Percentiles rank a stretch among this genome's conserved stretches.
Conservation (phyloP, 306 rosid genomes). For the Vigna angularis region DNA sequence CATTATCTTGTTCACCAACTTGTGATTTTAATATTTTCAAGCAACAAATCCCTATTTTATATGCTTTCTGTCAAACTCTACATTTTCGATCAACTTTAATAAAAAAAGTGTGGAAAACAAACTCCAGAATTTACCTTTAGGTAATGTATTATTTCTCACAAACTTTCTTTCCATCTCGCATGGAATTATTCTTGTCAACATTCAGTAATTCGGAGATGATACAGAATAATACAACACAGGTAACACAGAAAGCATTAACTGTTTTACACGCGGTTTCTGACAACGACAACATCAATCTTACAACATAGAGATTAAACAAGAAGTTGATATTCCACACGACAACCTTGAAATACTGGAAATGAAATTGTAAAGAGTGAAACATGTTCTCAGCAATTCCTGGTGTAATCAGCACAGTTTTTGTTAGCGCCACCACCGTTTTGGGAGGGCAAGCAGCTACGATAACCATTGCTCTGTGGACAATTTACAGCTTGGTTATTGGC, state of each 20-base stretch:
- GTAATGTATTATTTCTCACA: background rate
- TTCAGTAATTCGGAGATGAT: background rate
- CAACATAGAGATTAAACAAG: background rate
- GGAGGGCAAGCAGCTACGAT: slow-evolving; percentile 43
- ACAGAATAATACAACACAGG: background rate
- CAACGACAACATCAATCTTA: too few species aligned
- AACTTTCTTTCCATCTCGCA: background rate
- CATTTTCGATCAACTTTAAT: too few species aligned
- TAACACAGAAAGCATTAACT: background rate
- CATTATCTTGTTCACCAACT: too few species aligned
- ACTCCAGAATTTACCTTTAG: background rate
- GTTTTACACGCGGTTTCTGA: too few species aligned
- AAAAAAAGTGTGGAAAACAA: background rate
- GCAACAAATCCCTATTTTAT: too few species aligned
- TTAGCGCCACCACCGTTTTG: slow-evolving; percentile 1
- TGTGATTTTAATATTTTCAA: too few species aligned
- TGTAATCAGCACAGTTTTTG: slow-evolving; percentile 31
- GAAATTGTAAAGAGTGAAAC: background rate
- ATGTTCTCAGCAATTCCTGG: slow-evolving; percentile 32
- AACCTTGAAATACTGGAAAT: background rate
- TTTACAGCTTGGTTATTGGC: slow-evolving; percentile 26
- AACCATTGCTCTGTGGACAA: background rate
- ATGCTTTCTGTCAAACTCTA: too few species aligned
- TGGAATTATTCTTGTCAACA: slow-evolving; percentile 39
- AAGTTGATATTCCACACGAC: slow-evolving; percentile 10